Base-by-base conservation (phyloP, 352 stramenopile genomes). In the Thraustochytrium striatum region DNA sequence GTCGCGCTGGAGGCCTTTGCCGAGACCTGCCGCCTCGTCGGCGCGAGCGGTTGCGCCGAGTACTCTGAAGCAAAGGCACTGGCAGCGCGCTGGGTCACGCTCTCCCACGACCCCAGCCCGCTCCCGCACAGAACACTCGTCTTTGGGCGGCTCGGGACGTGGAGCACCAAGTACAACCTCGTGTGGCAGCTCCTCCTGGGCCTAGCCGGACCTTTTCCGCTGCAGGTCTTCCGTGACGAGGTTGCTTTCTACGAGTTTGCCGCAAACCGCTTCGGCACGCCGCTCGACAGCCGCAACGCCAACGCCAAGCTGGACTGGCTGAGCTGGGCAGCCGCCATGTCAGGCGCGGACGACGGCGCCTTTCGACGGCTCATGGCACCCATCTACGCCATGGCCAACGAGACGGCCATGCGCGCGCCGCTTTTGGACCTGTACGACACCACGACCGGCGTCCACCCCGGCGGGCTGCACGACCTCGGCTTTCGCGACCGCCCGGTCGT, bases 1-100 rank as follows among this genome's bases (percentile, higher is more conserved):
- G 70, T 83, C 11, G 79, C 43, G 25, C 72, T 83, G 11, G 79
- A 62, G 35, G 79, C 79, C 33, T 83, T 75, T 53, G 47, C 79
- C 0, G 28, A 57, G 47, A 50, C 82, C 7, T 61, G 68, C 28
- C 52, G 55, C 30, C 21, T 36, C 13, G 3, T 75, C 2, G 36
- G 78, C 30, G 32, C 35, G 19, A 19, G 2, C 21, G 72, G 47
- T 8, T 53, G 57, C 28, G 57, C 33, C 47, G 55, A 41, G 3
- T 61, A 33, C 16, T 44, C 39, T 19, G 39, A 78, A 3, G 35
- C 36, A 13, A n/a, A n/a, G n/a, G 68, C 59, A 3, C 16, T 47
- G 7, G 61, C 72, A 0, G 39, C 59, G 59, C n/a, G n/a, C 19
- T 75, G 58, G 41, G 11, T 32, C 25, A n/a, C 7, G 9, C 33